Conservation (phyloP, 371 early-diverging fungal species). For the Edhazardia aedis region DNA sequence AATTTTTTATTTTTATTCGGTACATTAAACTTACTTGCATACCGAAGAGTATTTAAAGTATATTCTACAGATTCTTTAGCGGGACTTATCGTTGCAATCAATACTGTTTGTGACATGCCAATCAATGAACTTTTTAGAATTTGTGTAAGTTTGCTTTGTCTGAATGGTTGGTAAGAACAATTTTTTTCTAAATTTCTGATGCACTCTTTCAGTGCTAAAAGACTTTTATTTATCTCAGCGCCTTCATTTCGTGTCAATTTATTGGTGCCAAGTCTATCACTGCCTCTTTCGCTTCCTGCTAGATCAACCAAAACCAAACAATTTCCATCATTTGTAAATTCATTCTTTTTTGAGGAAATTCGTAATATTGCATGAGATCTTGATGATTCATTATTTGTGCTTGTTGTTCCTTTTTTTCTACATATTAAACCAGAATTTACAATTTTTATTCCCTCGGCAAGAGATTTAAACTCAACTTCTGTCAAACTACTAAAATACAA, state of each 20-base stretch:
- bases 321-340: constrained; percentile 46
- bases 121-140: constrained; percentile 84
- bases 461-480: constrained; percentile 56
- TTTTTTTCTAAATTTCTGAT: constrained; percentile 77
- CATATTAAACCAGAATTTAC: constrained; percentile 60
- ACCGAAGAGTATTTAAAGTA: constrained; percentile 81
- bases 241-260: constrained; percentile 77
- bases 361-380: constrained; percentile 87
- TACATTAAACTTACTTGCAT: constrained; percentile 59
- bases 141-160: constrained; percentile 83
- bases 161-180: constrained; percentile 71
- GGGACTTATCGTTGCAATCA: constrained; percentile 85
- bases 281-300: constrained; percentile 90
- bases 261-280: constrained; percentile 72
- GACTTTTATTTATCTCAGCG: constrained; percentile 84
- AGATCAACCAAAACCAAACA: constrained; percentile 69
- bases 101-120: constrained; percentile 75
- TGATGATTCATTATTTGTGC: constrained; percentile 76
- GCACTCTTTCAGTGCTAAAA: constrained; percentile 80
- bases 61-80: constrained; percentile 71
- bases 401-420: constrained; percentile 54
- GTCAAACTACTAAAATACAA: constrained; percentile 63
- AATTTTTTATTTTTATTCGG: too few species aligned
- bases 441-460: constrained; percentile 58
- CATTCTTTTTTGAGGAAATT: constrained; percentile 56